Evolutionary conservation across 2,329 filamentous ascomycete species (phyloP).

Genomic region (Microdochium paspali): DNA sequence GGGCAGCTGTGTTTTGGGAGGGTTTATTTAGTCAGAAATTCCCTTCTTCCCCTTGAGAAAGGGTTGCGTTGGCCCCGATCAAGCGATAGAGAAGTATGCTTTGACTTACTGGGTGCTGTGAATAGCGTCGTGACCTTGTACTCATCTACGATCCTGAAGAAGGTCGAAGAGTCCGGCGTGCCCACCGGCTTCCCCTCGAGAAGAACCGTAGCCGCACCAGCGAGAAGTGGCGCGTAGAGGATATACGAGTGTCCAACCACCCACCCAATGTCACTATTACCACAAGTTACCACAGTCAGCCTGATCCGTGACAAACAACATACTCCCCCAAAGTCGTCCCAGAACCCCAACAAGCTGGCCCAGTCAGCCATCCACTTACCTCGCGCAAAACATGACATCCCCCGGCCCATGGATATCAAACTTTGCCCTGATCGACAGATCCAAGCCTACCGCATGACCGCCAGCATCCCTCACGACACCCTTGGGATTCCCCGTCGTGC

Average conservation of each 20-base stretch:
- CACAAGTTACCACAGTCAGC: background rate
- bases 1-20: constrained; percentile 37
- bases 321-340: background rate
- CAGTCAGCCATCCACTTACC: constrained; percentile 36
- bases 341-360: background rate
- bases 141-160: constrained; percentile 81
- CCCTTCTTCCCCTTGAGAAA: background rate
- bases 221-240: constrained; percentile 76
- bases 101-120: constrained; percentile 60
- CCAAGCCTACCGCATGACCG: constrained; percentile 78
- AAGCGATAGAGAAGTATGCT: constrained; percentile 14
- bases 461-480: constrained; percentile 67
- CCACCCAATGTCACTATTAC: constrained; percentile 71
- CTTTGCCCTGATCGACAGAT: constrained; percentile 72
- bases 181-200: constrained; percentile 94
- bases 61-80: background rate
- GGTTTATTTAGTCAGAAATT: background rate
- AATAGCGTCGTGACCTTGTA: constrained; percentile 78
- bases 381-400: constrained; percentile 47
- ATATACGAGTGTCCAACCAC: constrained; percentile 83
- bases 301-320: background rate
- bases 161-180: constrained; percentile 76
- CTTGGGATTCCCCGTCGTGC: constrained; percentile 65
- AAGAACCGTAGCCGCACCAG: constrained; percentile 76
- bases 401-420: constrained; percentile 77